These are phyloP conservation scores for Plasmopara halstedii DNA, from an alignment of 352 stramenopile species.

Conservation along the genomic window DNA sequence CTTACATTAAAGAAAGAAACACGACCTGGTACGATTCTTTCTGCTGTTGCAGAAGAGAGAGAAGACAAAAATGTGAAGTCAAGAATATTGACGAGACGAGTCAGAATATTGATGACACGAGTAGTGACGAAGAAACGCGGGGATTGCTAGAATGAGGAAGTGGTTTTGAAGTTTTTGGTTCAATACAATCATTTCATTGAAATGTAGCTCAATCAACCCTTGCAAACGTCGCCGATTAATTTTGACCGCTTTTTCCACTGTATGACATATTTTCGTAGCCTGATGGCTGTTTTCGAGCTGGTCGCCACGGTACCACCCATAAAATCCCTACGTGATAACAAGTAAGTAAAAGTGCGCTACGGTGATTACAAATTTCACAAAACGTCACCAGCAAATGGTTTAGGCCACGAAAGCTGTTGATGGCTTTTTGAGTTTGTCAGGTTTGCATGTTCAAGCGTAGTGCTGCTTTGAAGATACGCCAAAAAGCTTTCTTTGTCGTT, in stretches of 20 bases:
- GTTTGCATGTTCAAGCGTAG: neutral
- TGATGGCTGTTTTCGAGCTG: too few species aligned
- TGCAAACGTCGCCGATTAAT: neutral
- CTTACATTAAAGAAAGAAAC: constrained; percentile 43
- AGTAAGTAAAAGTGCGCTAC: neutral
- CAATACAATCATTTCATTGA: neutral
- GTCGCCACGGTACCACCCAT: constrained; percentile 52
- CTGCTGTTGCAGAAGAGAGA: constrained; percentile 15
- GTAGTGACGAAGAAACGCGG: constrained; percentile 30
- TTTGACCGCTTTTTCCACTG: too few species aligned
- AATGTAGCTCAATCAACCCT: neutral
- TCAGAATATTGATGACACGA: constrained; percentile 8
- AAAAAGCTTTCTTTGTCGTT: constrained; percentile 33
- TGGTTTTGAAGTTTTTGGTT: constrained; percentile 2
- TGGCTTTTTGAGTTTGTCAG: neutral
- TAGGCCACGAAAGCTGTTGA: constrained; percentile 25
- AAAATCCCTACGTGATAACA: constrained; percentile 34
- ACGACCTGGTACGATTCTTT: constrained; percentile 11
- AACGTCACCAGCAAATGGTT: constrained; percentile 36
- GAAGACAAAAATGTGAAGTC: constrained; percentile 2
- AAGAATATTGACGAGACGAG: constrained; percentile 17
- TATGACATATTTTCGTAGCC: too few species aligned
- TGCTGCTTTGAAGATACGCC: constrained; percentile 25
- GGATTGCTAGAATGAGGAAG: constrained; percentile 40
- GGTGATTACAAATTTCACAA: neutral